phyloP scores from a whole-genome alignment of 495 filamentous ascomycete genomes.

The Rhypophila decipiens region DNA sequence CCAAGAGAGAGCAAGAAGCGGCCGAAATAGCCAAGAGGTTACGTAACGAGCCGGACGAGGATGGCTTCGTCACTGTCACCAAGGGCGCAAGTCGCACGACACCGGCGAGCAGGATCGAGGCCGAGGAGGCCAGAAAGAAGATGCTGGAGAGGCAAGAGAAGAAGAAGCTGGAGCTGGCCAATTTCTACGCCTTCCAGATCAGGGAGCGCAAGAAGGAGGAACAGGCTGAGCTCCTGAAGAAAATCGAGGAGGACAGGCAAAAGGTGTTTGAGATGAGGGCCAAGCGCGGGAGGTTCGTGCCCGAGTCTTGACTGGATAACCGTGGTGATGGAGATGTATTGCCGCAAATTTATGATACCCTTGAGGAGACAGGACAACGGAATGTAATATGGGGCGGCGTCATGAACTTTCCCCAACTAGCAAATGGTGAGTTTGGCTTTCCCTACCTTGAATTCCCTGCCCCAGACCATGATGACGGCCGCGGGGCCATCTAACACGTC shows the following conservation, averaged over 20 bases:
- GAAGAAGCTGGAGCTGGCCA: constrained; percentile 57
- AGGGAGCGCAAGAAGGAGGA: constrained; percentile 82
- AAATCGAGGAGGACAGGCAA: constrained; percentile 59
- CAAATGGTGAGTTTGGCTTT: too few species aligned
- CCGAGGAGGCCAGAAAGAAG: constrained; percentile 62
- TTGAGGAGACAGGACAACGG: background rate
- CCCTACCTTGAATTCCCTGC: background rate
- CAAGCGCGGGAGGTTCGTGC: constrained; percentile 53
- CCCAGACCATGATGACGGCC: constrained; percentile 42
- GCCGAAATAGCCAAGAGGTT: constrained; percentile 54
- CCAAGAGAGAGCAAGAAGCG: constrained; percentile 58
- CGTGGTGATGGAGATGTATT: background rate
- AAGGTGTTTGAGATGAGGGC: constrained; percentile 55
- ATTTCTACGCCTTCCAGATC: constrained; percentile 93
- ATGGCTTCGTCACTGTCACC: constrained; percentile 91
- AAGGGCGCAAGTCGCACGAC: constrained; percentile 63
- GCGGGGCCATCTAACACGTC: constrained; percentile 45
- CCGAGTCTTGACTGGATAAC: constrained; percentile 34
- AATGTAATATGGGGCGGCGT: background rate
- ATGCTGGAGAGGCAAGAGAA: constrained; percentile 64
- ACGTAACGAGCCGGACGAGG: constrained; percentile 78
- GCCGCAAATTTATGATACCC: background rate
- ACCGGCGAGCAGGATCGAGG: constrained; percentile 67
- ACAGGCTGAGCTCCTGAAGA: constrained; percentile 59
- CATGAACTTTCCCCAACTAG: too few species aligned